Percentiles rank a stretch among this genome's conserved stretches.
phyloP scores from a whole-genome alignment of 345 rosid genomes.

The Linum lewisii region DNA sequence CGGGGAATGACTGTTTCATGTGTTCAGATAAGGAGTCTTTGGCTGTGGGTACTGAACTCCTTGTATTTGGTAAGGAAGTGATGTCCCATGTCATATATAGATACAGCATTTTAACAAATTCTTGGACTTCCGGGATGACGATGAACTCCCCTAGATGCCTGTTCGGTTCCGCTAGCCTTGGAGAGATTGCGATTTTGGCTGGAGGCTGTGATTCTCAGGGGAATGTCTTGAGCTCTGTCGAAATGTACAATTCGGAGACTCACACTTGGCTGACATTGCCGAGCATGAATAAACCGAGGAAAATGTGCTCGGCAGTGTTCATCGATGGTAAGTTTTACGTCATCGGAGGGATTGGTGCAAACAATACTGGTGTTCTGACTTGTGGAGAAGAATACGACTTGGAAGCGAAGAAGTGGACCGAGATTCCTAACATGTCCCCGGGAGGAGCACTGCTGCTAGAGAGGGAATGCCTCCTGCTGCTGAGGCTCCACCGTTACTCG shows the following conservation, averaged over 20 bases:
- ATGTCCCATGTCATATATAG: slow-evolving; percentile 32
- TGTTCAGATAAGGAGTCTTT: slow-evolving; percentile 41
- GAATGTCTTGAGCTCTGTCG: slow-evolving; percentile 26
- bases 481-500: slow-evolving; percentile 39
- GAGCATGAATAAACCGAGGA: slow-evolving; percentile 31
- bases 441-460: not conserved
- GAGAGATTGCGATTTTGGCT: slow-evolving; percentile 32
- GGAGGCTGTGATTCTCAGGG: slow-evolving; percentile 36
- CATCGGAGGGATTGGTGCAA: slow-evolving; percentile 30
- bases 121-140: slow-evolving; percentile 28
- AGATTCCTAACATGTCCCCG: slow-evolving; percentile 34
- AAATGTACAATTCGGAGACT: slow-evolving; percentile 28
- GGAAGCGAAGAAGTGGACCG: slow-evolving; percentile 30
- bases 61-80: slow-evolving; percentile 39
- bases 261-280: slow-evolving; percentile 30
- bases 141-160: slow-evolving; percentile 34
- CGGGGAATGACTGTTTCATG: slow-evolving; percentile 36
- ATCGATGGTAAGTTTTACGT: slow-evolving; percentile 41
- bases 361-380: slow-evolving; percentile 19
- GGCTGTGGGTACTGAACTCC: slow-evolving; percentile 36
- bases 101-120: slow-evolving; percentile 21
- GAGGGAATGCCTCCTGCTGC: slow-evolving; percentile 28
- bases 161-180: slow-evolving; percentile 38
- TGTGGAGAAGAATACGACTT: slow-evolving; percentile 41
- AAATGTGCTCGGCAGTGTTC: slow-evolving; percentile 35